phyloP scores from a whole-genome alignment of 2,329 filamentous ascomycete genomes.

The Lasiodiplodia sp. region DNA sequence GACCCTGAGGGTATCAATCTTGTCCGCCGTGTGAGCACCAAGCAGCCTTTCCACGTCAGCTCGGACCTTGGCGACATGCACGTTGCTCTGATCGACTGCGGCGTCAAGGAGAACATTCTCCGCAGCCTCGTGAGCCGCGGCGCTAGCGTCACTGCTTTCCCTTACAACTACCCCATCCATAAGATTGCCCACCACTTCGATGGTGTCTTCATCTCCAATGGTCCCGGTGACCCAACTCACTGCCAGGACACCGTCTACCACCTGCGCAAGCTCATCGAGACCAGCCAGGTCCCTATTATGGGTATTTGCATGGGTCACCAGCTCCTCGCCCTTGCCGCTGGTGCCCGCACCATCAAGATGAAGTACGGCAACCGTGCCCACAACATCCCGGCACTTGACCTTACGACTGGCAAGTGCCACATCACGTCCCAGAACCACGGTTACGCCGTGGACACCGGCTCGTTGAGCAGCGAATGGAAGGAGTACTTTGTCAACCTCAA shows the following conservation, averaged over 20 bases:
- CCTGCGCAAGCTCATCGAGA: constrained; percentile 87
- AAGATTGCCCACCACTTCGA: constrained; percentile 98
- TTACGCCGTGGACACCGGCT: constrained; percentile 88
- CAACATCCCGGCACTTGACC: constrained; percentile 94
- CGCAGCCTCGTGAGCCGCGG: constrained; percentile 91
- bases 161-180: constrained; percentile 96
- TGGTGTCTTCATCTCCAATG: constrained; percentile 98
- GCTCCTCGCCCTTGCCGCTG: constrained; percentile 86
- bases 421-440: constrained; percentile 99
- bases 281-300: constrained; percentile 90
- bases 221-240: constrained; percentile 96
- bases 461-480: constrained; percentile 86
- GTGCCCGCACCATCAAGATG: constrained; percentile 92
- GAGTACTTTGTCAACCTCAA: constrained; percentile 99
- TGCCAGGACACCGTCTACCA: constrained; percentile 95
- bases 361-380: constrained; percentile 99
- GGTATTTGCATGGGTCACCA: constrained; percentile 98
- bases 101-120: constrained; percentile 99
- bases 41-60: constrained; percentile 94
- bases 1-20: constrained; percentile 97
- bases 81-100: constrained; percentile 94
- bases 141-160: constrained; percentile 91
- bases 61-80: constrained; percentile 84
- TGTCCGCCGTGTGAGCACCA: constrained; percentile 95
- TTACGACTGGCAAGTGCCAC: constrained; percentile 96